Conservation (phyloP, 1,139 yeast genomes). For the Pichia sp. region DNA sequence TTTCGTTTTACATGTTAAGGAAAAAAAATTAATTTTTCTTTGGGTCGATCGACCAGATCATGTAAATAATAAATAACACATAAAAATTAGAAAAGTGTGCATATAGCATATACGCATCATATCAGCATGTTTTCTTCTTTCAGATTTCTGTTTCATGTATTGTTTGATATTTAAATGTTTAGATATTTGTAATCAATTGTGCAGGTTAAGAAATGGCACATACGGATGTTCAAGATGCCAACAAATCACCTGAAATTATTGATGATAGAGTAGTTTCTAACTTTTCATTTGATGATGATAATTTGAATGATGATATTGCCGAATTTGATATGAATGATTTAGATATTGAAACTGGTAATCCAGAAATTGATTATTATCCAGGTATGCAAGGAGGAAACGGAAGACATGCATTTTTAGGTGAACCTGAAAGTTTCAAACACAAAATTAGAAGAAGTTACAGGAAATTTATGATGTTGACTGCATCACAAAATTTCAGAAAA, state of each 20-base stretch:
- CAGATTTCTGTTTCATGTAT: too few relatives aligned
- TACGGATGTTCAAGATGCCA: not conserved
- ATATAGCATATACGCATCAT: too few relatives aligned
- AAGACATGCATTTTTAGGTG: slow-evolving; percentile 11
- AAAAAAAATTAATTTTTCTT: too few relatives aligned
- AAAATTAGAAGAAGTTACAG: slow-evolving; percentile 1
- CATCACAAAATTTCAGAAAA: slow-evolving; percentile 6
- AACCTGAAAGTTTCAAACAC: slow-evolving; percentile 6
- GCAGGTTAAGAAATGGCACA: not conserved
- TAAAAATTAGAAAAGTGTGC: too few relatives aligned
- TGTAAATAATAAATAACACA: too few relatives aligned
- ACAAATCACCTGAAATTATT: not conserved
- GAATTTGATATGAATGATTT: slow-evolving; percentile 6
- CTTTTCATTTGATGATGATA: slow-evolving; percentile 7
- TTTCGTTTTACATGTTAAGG: too few relatives aligned
- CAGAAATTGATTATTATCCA: slow-evolving; percentile 15
- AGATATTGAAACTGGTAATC: slow-evolving; percentile 8
- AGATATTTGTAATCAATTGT: not conserved
- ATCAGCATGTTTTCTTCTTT: too few relatives aligned
- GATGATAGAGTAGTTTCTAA: not conserved
- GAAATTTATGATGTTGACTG: not conserved
- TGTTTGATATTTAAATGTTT: too few relatives aligned
- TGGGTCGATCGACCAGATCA: too few relatives aligned
- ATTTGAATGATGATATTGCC: not conserved
- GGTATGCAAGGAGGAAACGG: slow-evolving; percentile 2